Evolutionary conservation across 2,329 filamentous ascomycete species (phyloP), one percentile per base, ranked within the genome.

Genomic region (Thelonectria discophora): DNA sequence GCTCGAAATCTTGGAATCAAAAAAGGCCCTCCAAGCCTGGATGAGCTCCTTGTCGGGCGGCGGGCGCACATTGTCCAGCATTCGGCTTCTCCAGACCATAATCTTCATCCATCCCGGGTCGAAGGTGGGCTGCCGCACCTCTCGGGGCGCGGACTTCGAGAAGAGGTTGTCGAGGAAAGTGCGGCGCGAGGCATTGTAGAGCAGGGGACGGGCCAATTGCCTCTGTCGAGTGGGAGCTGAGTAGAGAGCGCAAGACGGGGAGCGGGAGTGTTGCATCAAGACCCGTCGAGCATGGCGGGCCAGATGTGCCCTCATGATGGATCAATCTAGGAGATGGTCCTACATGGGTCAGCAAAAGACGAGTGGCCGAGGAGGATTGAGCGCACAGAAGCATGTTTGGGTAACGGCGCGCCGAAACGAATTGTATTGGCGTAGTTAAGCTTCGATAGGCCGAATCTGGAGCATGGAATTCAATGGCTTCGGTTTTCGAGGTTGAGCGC

Each of bases 61-160:
- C 10, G 87, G 84, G 34, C 92, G 86, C 37, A 88, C 81, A 53
- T 85, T 83, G 58, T 91, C 84, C 53, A 85, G 82, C 67, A 89
- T 79, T 62, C 87, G 85, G 67, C 86, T 86, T 54, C 85, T 81
- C 74, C 92, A 85, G 60, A 91, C 85, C 69, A 91, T 84, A 79
- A 97, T 86, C 15, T 84, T 85, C 65, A 88, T 86, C 71, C 93
- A 86, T 55, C 93, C 93, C 0, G 87, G 90, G 70, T 88, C 90
- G 62, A 88, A 80, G 69, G 88, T 83, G 52, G 88, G 81, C 20
- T 86, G 81, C 74, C 87, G 89, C 45, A 88, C 77, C 58, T 84
- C 79, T 60, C 86, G 82, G 17, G 87, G 83, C 3, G 86, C 79
- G 3, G 86, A 79, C 69, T 88, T 87, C 64, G 81, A 74, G 67